A percentile compares a stretch with the other conserved stretches of the same genome.
These are phyloP conservation scores for Pythium utonaiense DNA, from an alignment of 352 stramenopile species.

Conservation along the genomic window DNA sequence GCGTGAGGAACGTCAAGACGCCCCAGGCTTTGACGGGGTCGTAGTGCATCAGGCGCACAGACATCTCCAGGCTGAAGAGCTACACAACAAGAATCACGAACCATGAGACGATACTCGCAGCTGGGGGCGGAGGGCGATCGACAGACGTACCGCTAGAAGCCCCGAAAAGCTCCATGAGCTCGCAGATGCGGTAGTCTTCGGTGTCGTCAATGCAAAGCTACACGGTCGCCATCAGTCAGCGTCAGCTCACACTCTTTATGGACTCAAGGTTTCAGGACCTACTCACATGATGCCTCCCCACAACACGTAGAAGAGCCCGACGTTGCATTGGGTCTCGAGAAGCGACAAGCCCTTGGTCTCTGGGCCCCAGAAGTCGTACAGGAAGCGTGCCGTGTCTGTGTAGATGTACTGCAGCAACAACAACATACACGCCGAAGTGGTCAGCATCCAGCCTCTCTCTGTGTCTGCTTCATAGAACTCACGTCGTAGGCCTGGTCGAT, in stretches of 20 bases:
- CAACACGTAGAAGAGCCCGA: constrained; percentile 64
- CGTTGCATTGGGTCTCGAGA: constrained; percentile 49
- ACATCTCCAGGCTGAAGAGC: constrained; percentile 52
- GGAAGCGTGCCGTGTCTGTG: constrained; percentile 40
- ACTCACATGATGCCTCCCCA: constrained; percentile 64
- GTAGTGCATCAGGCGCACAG: constrained; percentile 49
- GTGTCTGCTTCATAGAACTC: no score
- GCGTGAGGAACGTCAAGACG: constrained; percentile 46
- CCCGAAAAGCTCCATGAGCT: constrained; percentile 47
- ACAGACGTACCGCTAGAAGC: constrained; percentile 42
- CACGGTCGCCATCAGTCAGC: no score
- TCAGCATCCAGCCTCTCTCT: no score
- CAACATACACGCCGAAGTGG: no score
- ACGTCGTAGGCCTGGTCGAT: constrained; percentile 70
- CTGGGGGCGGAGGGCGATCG: no score
- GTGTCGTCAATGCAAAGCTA: constrained; percentile 49
- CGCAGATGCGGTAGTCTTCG: constrained; percentile 33
- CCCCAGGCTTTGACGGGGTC: constrained; percentile 40
- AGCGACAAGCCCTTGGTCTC: constrained; percentile 38
- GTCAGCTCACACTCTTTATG: not conserved
- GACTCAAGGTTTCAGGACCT: not conserved
- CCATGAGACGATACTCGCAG: no score
- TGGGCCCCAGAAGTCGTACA: constrained; percentile 70
- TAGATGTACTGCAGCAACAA: constrained; percentile 78
- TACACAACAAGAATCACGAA: no score